A percentile compares a stretch with the other conserved stretches of the same genome.
Conservation (phyloP, 208 protist genomes). For the Leishmania gerbilli region DNA sequence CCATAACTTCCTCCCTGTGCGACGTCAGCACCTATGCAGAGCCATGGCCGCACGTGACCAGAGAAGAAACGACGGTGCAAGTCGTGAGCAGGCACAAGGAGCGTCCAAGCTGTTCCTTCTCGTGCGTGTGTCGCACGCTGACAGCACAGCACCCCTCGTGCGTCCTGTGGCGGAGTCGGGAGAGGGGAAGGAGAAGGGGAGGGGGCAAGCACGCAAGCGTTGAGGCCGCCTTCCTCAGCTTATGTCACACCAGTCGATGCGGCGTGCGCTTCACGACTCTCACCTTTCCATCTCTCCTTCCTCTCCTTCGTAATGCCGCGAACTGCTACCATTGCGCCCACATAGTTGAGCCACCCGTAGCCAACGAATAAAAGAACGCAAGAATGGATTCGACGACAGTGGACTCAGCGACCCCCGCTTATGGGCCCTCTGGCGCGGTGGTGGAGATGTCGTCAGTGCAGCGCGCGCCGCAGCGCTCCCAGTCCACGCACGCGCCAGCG, state of each 20-base stretch:
- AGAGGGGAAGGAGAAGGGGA: neutral
- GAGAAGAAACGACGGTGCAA: neutral
- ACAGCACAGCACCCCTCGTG: neutral
- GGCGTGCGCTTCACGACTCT: neutral
- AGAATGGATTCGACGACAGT: neutral
- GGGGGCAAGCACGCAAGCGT: neutral
- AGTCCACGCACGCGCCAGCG: slow-evolving; percentile 6
- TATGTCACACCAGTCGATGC: neutral
- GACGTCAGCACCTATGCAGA: neutral
- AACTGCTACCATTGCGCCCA: neutral
- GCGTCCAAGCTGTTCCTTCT: neutral
- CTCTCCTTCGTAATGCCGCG: neutral
- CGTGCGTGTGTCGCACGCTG: neutral
- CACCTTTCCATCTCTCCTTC: neutral
- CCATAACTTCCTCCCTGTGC: neutral
- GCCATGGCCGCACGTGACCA: neutral
- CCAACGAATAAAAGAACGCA: neutral
- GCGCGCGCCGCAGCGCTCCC: slow-evolving; percentile 2
- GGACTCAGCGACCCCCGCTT: neutral
- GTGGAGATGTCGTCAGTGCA: slow-evolving; percentile 7
- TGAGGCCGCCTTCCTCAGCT: neutral
- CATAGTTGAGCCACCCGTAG: neutral
- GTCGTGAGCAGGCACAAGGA: neutral
- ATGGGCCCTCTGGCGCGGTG: neutral
- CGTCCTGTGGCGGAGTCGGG: neutral